phyloP scores from a whole-genome alignment of 257 asterid genomes.

The Solanum chiquidenum region DNA sequence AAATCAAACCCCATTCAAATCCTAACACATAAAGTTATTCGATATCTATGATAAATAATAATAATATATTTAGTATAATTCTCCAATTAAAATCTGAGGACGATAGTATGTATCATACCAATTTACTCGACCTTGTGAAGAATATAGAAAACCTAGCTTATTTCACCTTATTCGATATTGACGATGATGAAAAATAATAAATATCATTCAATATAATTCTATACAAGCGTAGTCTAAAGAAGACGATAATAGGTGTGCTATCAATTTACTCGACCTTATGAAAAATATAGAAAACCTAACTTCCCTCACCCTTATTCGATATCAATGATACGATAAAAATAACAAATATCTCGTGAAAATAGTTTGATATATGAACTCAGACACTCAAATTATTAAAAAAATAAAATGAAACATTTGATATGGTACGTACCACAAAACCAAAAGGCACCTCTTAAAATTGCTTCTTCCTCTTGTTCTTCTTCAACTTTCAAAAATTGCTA shows the following conservation, averaged over 20 bases:
- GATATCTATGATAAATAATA: rapidly evolving
- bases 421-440: neutral
- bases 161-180: neutral
- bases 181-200: too few species aligned
- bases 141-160: too few species aligned
- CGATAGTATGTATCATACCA: too few species aligned
- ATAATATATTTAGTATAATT: too few species aligned
- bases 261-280: too few species aligned
- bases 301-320: neutral
- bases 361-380: too few species aligned
- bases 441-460: neutral
- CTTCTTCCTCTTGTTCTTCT: neutral
- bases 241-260: too few species aligned
- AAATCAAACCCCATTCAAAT: neutral
- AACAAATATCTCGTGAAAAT: too few species aligned
- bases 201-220: too few species aligned
- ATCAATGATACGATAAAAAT: too few species aligned
- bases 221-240: rapidly evolving
- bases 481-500: neutral
- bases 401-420: neutral
- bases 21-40: neutral
- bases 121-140: neutral
- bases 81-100: rapidly evolving
- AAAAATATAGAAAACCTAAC: neutral
- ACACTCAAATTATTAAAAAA: neutral